These are phyloP conservation scores for Oropetium thomaeum DNA, from an alignment of 176 grass and related monocot species.

Conservation along the genomic window DNA sequence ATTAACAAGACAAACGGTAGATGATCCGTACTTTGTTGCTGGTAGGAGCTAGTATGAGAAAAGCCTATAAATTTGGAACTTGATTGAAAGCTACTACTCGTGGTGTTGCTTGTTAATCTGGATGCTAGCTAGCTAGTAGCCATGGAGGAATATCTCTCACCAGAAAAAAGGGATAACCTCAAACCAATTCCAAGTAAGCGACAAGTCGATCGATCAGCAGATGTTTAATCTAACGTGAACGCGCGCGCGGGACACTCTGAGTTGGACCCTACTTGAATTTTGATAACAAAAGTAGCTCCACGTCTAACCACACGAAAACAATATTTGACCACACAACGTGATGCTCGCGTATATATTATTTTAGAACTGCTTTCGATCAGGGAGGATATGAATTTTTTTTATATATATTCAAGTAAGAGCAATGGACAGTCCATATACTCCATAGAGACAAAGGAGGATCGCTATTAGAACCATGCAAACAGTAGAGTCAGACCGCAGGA, in stretches of 20 bases:
- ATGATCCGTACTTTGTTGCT: not conserved
- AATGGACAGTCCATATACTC: not conserved
- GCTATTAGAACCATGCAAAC: not conserved
- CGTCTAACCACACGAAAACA: constrained; percentile 4
- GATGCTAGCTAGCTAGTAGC: not conserved
- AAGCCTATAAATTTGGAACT: not conserved
- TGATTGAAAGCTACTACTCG: constrained; percentile 19
- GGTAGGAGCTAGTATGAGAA: not conserved
- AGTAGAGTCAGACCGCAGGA: not conserved
- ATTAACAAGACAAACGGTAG: not conserved
- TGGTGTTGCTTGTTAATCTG: not conserved
- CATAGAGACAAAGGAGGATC: not conserved
- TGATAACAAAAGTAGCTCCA: not conserved
- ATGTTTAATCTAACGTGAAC: constrained; percentile 5
- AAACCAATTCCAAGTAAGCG: not conserved
- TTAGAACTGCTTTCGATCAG: not conserved
- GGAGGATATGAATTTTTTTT: not conserved
- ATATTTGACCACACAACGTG: constrained; percentile 26
- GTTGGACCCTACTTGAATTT: constrained; percentile 18
- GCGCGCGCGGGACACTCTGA: not conserved
- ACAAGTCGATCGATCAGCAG: not conserved
- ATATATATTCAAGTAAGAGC: constrained; percentile 13
- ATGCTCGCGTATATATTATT: not conserved
- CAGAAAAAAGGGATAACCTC: not conserved
- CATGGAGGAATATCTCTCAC: constrained; percentile 14